These are phyloP conservation scores for Exophiala xenobiotica DNA, from an alignment of 2,329 filamentous ascomycete genomes.

Conservation along the genomic window DNA sequence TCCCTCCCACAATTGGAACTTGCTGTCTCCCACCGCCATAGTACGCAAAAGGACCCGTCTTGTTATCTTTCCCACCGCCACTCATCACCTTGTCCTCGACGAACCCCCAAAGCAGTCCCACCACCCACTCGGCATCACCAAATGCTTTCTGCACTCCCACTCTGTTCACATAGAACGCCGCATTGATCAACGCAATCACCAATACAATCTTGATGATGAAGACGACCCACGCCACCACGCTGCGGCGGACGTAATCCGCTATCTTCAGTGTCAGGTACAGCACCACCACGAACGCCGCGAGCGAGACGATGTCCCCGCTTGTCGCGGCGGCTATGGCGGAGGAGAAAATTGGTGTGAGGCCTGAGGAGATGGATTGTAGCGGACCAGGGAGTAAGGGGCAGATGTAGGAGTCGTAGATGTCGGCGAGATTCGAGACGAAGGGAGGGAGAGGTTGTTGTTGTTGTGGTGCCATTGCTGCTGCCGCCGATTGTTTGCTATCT, in stretches of 20 bases:
- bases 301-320: slow-evolving; percentile 23
- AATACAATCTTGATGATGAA: slow-evolving; percentile 27
- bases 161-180: slow-evolving; percentile 26
- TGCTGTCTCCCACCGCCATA: slow-evolving; percentile 20
- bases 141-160: slow-evolving; percentile 25
- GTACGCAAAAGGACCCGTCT: slow-evolving; percentile 9
- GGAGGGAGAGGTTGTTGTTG: slow-evolving; percentile 11
- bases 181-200: slow-evolving; percentile 18
- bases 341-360: slow-evolving; percentile 33
- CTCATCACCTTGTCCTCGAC: slow-evolving; percentile 17
- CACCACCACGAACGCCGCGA: slow-evolving; percentile 24
- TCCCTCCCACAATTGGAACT: slow-evolving; percentile 14
- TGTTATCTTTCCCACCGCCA: slow-evolving; percentile 7
- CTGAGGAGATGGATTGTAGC: slow-evolving; percentile 24
- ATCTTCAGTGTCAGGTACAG: slow-evolving; percentile 26
- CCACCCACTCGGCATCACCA: slow-evolving; percentile 23
- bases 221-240: slow-evolving; percentile 28
- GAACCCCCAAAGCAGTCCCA: slow-evolving; percentile 23
- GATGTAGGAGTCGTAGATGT: slow-evolving; percentile 32
- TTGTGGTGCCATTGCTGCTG: slow-evolving; percentile 3
- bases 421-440: slow-evolving; percentile 26
- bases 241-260: slow-evolving; percentile 28
- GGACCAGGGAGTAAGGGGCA: slow-evolving; percentile 28
- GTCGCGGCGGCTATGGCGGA: slow-evolving; percentile 33
- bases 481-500: too few species aligned